Evolutionary conservation across 129 eudicot species (phyloP).

Genomic region (Daucus carota): DH1_v3.0 NC_030385.2:37455001-37455500

Average conservation of each 20-base stretch:
- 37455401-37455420: constrained; percentile 34
- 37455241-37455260: background rate
- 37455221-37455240: background rate
- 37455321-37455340: constrained; percentile 2
- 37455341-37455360: constrained; percentile 26
- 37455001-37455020: background rate
- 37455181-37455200: background rate
- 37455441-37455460: constrained; percentile 21
- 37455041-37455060: constrained; percentile 21
- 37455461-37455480: constrained; percentile 67
- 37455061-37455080: constrained; percentile 18
- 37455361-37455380: constrained; percentile 43
- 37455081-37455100: constrained; percentile 30
- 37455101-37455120: constrained; percentile 19
- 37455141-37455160: constrained; percentile 7
- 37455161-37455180: background rate
- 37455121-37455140: constrained; percentile 63
- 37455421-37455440: constrained; percentile 17
- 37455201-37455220: background rate
- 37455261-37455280: background rate
- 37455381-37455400: constrained; percentile 33
- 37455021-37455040: background rate
- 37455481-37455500: constrained; percentile 73
- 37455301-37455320: background rate
- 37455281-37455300: background rate